These are phyloP conservation scores for Paxillus ammoniavirescens DNA, from an alignment of 768 basidiomycete genomes.

Conservation along the genomic window DNA sequence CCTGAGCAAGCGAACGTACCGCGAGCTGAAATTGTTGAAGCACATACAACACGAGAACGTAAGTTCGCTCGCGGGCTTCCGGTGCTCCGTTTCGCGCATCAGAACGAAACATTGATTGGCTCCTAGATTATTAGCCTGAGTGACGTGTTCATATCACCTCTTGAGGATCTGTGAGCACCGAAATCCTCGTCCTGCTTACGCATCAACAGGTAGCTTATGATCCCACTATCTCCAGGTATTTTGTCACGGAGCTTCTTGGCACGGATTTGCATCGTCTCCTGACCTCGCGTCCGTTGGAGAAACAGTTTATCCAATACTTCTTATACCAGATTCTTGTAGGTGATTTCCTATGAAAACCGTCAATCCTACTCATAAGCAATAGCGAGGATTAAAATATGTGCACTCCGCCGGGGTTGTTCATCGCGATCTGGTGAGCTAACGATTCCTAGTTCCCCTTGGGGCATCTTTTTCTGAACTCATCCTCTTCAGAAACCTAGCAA, in stretches of 20 bases:
- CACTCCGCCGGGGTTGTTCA: conserved; percentile 99
- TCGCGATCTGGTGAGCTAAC: conserved; percentile 75
- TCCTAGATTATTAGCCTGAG: conserved; percentile 93
- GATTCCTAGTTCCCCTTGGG: background rate
- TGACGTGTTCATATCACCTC: conserved; percentile 99
- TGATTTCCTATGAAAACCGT: conserved; percentile 9
- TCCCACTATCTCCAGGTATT: conserved; percentile 63
- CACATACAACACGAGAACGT: conserved; percentile 99
- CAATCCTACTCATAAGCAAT: conserved; percentile 9
- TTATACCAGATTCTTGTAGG: conserved; percentile 95
- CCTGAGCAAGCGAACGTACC: conserved; percentile 95
- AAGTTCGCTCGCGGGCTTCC: conserved; percentile 26
- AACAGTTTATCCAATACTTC: conserved; percentile 99
- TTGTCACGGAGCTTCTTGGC: conserved; percentile 96
- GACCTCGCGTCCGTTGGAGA: conserved; percentile 95
- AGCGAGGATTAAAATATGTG: conserved; percentile 99
- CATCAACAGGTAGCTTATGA: background rate
- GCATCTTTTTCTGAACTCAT: background rate
- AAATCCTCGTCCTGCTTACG: background rate
- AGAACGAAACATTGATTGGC: conserved; percentile 3
- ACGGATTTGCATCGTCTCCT: conserved; percentile 97
- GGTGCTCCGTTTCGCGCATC: background rate
- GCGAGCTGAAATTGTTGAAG: conserved; percentile 96
- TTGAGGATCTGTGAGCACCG: conserved; percentile 85
- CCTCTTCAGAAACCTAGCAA: conserved; percentile 88